Evolutionary conservation across 495 filamentous ascomycete species (phyloP).

Genomic region (Hypoxylon trugodes): DNA sequence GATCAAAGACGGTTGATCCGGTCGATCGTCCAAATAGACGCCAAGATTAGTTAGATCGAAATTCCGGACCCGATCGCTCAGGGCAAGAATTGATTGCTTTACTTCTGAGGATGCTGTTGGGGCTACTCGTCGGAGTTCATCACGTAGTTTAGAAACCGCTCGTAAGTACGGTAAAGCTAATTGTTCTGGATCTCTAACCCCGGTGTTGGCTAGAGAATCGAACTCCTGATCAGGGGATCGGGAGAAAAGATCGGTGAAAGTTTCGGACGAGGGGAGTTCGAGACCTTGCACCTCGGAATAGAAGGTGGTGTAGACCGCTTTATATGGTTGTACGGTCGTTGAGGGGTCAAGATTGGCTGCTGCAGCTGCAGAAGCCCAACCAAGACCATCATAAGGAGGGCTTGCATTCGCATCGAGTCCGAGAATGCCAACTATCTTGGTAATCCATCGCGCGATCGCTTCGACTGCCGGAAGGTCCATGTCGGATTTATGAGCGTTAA

Average conservation of each 20-base stretch:
- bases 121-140: slow-evolving; percentile 69
- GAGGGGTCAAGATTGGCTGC: slow-evolving; percentile 54
- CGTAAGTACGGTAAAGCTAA: slow-evolving; percentile 71
- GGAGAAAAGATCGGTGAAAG: slow-evolving; percentile 47
- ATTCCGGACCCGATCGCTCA: slow-evolving; percentile 85
- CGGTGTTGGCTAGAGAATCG: slow-evolving; percentile 47
- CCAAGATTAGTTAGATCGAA: slow-evolving; percentile 78
- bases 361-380: slow-evolving; percentile 80
- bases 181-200: slow-evolving; percentile 56
- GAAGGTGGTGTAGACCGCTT: slow-evolving; percentile 49
- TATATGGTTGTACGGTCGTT: slow-evolving; percentile 56
- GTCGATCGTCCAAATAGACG: slow-evolving; percentile 87
- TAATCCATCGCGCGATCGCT: slow-evolving; percentile 78
- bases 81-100: slow-evolving; percentile 68
- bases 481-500: slow-evolving; percentile 58
- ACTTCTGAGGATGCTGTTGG: slow-evolving; percentile 58
- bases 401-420: slow-evolving; percentile 78
- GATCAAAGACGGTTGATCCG: slow-evolving; percentile 74
- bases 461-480: slow-evolving; percentile 63
- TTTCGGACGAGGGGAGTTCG: slow-evolving; percentile 37
- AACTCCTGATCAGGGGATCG: slow-evolving; percentile 54
- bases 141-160: slow-evolving; percentile 70
- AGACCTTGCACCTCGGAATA: slow-evolving; percentile 50
- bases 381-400: slow-evolving; percentile 68
- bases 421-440: slow-evolving; percentile 81